Base-by-base conservation (phyloP, 2,329 filamentous ascomycete genomes). In the Hymenoscyphus albidus region DNA sequence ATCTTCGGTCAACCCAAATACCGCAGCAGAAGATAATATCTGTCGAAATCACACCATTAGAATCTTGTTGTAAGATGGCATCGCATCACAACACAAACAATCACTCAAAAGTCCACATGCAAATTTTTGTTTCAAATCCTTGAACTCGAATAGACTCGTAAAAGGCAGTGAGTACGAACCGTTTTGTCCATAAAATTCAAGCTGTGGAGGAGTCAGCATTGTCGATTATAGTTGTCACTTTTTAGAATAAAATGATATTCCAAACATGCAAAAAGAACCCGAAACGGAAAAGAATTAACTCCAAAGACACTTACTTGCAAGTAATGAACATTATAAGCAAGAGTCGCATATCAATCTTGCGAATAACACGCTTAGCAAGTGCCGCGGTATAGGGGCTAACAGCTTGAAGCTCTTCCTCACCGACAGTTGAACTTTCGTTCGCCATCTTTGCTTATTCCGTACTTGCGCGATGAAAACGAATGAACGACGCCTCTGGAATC, bases 271-370 rank as follows among this genome's bases (percentile, higher is more conserved):
- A 35, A 10, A 35, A 35, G 5, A 35, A 35, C 35, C 1, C 5
- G 35, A 9, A 35, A 27, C 27, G 1, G 35, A 10, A 35, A 35
- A 35, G 3, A 7, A 35, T 35, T 5, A 35, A 35, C 35, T 35
- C 35, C 1, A 35, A 35, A 4, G 1, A 35, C 35, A 35, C 35
- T 35, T 10, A 35, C 35, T 35, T 35, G 80, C 86, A 87, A 0
- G 82, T 85, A 48, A 82, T 68, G 65, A 86, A 86, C 38, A 87
- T 75, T 10, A 87, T 74, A 0, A 84, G 83, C 5, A 87, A 79
- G 10, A 87, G 74, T 10, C 76, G 77, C 69, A 75, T 76, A 70
- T 88, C 85, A 64, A 88, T 86, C 71, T 85, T 86, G 44, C 79
- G 77, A 60, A 87, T 64, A 4, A 85, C 78, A 3, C 73, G 74